Conservation (phyloP, 495 filamentous ascomycete genomes). For the Neurospora hispaniola region DNA sequence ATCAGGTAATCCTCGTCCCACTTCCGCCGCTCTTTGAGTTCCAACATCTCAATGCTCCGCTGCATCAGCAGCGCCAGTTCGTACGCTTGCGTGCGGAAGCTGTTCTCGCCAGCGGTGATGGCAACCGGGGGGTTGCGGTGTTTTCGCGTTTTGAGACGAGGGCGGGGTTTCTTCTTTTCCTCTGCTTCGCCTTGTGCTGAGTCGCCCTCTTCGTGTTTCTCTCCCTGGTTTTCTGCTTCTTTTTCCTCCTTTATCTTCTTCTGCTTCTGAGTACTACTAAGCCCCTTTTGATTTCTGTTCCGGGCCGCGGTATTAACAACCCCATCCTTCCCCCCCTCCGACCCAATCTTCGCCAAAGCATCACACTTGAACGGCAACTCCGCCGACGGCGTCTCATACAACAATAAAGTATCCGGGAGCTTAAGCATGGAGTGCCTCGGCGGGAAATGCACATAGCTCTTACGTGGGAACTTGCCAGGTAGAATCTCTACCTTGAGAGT, state of each 20-base stretch:
- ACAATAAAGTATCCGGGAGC: slow-evolving; percentile 27
- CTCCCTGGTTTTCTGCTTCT: too few relatives aligned
- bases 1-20: slow-evolving; percentile 17
- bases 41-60: slow-evolving; percentile 25
- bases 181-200: background rate
- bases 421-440: slow-evolving; percentile 23
- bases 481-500: background rate
- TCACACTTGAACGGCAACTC: background rate
- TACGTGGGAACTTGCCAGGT: slow-evolving; percentile 9
- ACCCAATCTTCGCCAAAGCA: background rate
- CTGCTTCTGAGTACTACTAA: too few relatives aligned
- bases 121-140: background rate
- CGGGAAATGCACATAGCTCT: slow-evolving; percentile 25
- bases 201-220: background rate
- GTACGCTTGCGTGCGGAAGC: slow-evolving; percentile 25
- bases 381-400: slow-evolving; percentile 18
- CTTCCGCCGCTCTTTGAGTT: slow-evolving; percentile 18
- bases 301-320: too few relatives aligned
- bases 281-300: too few relatives aligned
- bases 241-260: too few relatives aligned
- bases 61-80: slow-evolving; percentile 26
- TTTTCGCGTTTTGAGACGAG: background rate
- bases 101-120: slow-evolving; percentile 11
- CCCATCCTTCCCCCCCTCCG: too few relatives aligned
- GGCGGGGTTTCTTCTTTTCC: background rate